Evolutionary conservation across 441 rosid species (phyloP).

Genomic region (Croton setiger): DNA sequence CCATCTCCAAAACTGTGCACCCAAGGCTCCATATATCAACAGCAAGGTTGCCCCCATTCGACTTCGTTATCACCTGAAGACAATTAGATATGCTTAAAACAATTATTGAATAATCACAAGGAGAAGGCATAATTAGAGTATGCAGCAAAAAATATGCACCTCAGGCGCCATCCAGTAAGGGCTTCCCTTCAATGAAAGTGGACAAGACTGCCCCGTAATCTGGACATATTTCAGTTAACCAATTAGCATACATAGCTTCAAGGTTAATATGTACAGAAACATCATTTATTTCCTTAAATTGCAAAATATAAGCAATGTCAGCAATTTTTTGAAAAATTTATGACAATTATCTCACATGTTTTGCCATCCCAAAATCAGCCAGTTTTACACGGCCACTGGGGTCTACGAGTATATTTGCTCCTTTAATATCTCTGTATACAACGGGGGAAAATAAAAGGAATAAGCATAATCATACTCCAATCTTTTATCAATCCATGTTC

Average conservation of each 20-base stretch:
- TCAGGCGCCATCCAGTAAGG: constrained; percentile 99
- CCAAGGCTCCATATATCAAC: constrained; percentile 89
- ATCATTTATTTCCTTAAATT: neutral
- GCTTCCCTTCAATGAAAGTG: constrained; percentile 94
- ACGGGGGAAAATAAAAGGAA: neutral
- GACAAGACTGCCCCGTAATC: constrained; percentile 94
- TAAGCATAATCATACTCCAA: constrained; percentile 10
- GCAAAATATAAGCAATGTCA: neutral
- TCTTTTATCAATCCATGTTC: neutral
- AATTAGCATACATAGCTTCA: constrained; percentile 5
- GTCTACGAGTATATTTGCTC: constrained; percentile 95
- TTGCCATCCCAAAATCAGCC: constrained; percentile 99
- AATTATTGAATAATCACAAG: constrained; percentile 21
- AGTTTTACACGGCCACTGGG: constrained; percentile 91
- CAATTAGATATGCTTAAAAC: neutral
- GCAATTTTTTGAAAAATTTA: neutral
- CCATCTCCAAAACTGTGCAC: constrained; percentile 83
- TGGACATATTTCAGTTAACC: constrained; percentile 32
- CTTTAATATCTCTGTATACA: constrained; percentile 84
- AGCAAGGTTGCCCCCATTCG: constrained; percentile 65
- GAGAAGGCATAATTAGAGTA: constrained; percentile 10
- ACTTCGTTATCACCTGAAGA: constrained; percentile 58
- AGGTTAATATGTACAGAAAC: constrained; percentile 9
- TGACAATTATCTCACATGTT: constrained; percentile 61
- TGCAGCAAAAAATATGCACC: constrained; percentile 39